Evolutionary conservation across 1,284 basidiomycete species (phyloP), one percentile per base, ranked within the genome.

Genomic region (Pseudomicrostroma phylloplanum): DNA sequence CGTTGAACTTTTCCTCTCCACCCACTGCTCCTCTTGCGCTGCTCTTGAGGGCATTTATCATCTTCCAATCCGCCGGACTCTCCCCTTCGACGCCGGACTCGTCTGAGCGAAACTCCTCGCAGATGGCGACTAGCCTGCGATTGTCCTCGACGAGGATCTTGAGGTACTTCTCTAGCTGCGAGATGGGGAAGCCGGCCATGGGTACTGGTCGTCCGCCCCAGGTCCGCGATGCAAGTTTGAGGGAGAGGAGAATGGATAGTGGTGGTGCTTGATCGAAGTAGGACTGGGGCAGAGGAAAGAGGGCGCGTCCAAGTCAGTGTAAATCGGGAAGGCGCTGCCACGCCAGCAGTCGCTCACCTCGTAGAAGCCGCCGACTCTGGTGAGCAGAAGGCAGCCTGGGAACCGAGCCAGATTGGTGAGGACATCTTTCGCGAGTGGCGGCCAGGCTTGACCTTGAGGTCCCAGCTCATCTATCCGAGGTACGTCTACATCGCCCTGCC

Each of bases 131-230:
- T 15, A 78, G 68, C 13, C 67, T 36, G 3, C 70, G 66, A 19
- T 74, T 61, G 49, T 77, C 74, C 36, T 73, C 68, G 1, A 78
- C 77, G 6, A 78, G 66, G 15, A 67, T 62, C 48, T 78, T 77
- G 56, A 78, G 68, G 41, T 77, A 76, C 56, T 78, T 78, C 58
- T 77, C 76, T 13, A 78, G 66, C 60, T 78, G 77, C 15, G 65
- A 66, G 19, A 72, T 40, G 1, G 77, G 77, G 46, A 78, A 78
- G 2, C 77, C 77, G 3, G 77, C 76, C 77, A 78, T 78, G 19
- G 70, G 62, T 1, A 78, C 72, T 19, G 57, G 60, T 36, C 69
- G 66, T 0, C 71, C 73, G 0, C 63, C 71, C 75, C 75, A 78
- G 1, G 61, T 53, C 12, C 75, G 68, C 4, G 54, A 65, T 25